phyloP scores from a whole-genome alignment of 352 stramenopile genomes.

The Globisporangium canariense region DNA sequence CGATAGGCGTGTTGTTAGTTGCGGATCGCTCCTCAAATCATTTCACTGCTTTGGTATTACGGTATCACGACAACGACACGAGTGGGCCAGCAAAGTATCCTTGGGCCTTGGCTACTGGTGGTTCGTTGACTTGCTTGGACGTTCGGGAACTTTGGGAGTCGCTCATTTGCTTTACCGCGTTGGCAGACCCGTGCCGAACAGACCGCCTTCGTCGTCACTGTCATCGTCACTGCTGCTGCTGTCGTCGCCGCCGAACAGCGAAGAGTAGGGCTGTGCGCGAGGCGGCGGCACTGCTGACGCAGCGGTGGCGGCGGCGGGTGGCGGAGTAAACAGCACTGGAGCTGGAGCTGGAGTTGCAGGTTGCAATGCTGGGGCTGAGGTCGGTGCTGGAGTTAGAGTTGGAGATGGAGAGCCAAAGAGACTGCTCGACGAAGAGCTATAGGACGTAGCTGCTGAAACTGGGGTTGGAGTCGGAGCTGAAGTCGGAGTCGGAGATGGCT shows the following conservation, averaged over 20 bases:
- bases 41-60: background rate
- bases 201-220: constrained; percentile 70
- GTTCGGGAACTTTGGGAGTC: background rate
- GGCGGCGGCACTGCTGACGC: constrained; percentile 10
- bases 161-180: constrained; percentile 39
- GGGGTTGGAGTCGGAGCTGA: background rate
- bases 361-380: background rate
- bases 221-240: constrained; percentile 62
- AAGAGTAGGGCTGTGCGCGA: constrained; percentile 38
- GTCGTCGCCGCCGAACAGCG: constrained; percentile 59
- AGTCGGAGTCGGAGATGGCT: background rate
- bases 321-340: constrained; percentile 4
- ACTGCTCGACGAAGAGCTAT: constrained; percentile 6
- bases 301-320: background rate
- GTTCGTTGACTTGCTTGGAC: no score
- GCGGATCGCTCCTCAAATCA: background rate
- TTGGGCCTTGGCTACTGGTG: background rate
- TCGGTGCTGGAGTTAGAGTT: background rate
- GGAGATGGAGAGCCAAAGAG: constrained; percentile 15
- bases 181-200: constrained; percentile 77
- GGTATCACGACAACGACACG: no score
- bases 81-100: background rate
- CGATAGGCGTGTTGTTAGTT: no score
- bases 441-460: constrained; percentile 2
- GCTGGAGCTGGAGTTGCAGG: background rate